phyloP scores from a whole-genome alignment of 208 protist genomes.

The Vickermania ingenoplastis region DNA sequence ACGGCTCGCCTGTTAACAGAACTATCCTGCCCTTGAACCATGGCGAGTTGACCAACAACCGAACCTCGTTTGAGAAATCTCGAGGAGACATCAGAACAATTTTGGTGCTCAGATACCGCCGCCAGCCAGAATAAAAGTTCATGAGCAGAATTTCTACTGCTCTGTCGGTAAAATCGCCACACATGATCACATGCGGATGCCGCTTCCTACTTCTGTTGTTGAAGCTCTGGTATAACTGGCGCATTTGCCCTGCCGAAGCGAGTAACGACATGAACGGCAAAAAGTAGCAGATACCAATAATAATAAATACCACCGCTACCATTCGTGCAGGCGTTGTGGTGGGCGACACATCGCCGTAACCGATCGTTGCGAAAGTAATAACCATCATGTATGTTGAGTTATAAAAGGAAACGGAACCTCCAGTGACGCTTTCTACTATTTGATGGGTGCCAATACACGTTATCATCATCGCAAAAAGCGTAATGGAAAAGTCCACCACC shows the following conservation, averaged over 20 bases:
- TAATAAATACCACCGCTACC: slow-evolving; percentile 55
- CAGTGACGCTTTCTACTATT: slow-evolving; percentile 54
- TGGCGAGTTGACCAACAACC: slow-evolving; percentile 48
- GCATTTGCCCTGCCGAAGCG: slow-evolving; percentile 22
- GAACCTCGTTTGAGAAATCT: slow-evolving; percentile 41
- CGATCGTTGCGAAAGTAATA: slow-evolving; percentile 61
- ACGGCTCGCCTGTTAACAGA: slow-evolving; percentile 59
- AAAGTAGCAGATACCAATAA: slow-evolving; percentile 76
- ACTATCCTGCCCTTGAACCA: slow-evolving; percentile 65
- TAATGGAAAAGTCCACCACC: slow-evolving; percentile 47
- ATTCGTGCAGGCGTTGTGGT: slow-evolving; percentile 42
- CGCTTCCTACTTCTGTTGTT: slow-evolving; percentile 10
- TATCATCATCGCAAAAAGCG: slow-evolving; percentile 50
- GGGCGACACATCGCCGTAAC: slow-evolving; percentile 57
- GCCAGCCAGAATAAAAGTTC: slow-evolving; percentile 76
- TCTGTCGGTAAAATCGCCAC: slow-evolving; percentile 49
- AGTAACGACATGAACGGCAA: slow-evolving; percentile 55
- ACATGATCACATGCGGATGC: slow-evolving; percentile 62
- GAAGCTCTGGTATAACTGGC: slow-evolving; percentile 47
- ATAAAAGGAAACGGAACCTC: slow-evolving; percentile 53
- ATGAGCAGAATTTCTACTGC: slow-evolving; percentile 55
- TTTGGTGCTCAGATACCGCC: slow-evolving; percentile 58
- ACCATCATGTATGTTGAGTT: slow-evolving; percentile 65
- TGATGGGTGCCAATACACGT: slow-evolving; percentile 68
- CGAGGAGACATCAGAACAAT: slow-evolving; percentile 60